phyloP scores from a whole-genome alignment of 2,329 filamentous ascomycete species.

The Plectosphaerella cucumerina region DNA sequence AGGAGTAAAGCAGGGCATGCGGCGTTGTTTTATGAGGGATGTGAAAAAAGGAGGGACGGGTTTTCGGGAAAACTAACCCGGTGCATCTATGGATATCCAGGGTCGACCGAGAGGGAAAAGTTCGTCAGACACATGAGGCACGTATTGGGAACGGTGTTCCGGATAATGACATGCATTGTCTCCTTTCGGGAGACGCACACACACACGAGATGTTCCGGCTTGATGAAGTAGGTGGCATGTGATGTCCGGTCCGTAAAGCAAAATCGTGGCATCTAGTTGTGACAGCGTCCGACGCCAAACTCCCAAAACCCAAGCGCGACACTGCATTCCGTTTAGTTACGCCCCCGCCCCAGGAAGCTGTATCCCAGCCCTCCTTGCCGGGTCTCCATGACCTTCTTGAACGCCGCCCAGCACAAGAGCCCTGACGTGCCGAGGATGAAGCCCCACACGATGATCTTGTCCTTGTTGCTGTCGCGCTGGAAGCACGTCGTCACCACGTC shows the following conservation, averaged over 20 bases:
- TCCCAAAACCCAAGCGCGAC: background rate
- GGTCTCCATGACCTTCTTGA: constrained; percentile 42
- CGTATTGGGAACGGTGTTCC: constrained; percentile 1
- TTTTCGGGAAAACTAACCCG: background rate
- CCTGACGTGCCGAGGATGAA: constrained; percentile 58
- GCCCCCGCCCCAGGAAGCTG: constrained; percentile 7
- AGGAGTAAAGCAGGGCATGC: constrained; percentile 33
- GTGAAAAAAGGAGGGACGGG: background rate
- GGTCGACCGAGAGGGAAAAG: background rate
- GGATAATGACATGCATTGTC: background rate
- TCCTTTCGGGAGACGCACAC: background rate
- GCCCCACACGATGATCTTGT: constrained; percentile 61
- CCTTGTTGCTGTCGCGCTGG: constrained; percentile 63
- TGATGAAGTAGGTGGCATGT: background rate
- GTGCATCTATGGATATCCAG: background rate
- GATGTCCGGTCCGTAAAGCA: background rate
- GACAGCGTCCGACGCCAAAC: background rate
- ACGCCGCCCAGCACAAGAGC: constrained; percentile 55
- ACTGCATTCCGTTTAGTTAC: background rate
- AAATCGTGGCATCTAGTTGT: background rate
- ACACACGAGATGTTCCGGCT: background rate
- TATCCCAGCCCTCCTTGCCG: constrained; percentile 4
- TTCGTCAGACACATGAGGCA: background rate
- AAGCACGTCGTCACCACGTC: constrained; percentile 62
- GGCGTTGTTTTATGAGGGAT: background rate